These are phyloP conservation scores for Cladosporium sp. DNA, from an alignment of 2,329 filamentous ascomycete species.

Conservation along the genomic window DNA sequence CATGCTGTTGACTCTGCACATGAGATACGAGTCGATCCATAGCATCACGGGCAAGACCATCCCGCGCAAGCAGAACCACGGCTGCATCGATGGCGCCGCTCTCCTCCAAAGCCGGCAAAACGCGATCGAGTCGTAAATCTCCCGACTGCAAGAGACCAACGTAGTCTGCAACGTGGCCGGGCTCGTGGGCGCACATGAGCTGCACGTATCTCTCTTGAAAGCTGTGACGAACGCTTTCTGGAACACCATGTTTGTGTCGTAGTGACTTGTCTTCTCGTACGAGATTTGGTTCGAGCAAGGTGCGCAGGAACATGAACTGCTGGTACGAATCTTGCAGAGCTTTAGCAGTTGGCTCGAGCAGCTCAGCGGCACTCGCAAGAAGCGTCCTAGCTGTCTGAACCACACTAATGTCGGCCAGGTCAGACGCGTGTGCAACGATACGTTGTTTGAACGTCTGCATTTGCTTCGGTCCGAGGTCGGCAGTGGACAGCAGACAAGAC, in stretches of 20 bases:
- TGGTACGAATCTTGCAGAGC: conserved; percentile 58
- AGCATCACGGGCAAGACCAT: conserved; percentile 76
- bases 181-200: conserved; percentile 84
- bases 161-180: conserved; percentile 79
- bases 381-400: conserved; percentile 62
- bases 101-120: conserved; percentile 84
- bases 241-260: conserved; percentile 5
- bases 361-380: conserved; percentile 55
- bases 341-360: conserved; percentile 64
- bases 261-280: conserved; percentile 30
- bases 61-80: conserved; percentile 82
- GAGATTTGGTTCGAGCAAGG: conserved; percentile 63
- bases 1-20: conserved; percentile 72
- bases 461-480: conserved; percentile 65
- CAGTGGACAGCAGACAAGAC: conserved; percentile 65
- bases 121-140: conserved; percentile 71
- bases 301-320: conserved; percentile 72
- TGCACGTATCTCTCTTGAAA: conserved; percentile 82
- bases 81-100: conserved; percentile 89
- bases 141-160: conserved; percentile 70
- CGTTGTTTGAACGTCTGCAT: conserved; percentile 65
- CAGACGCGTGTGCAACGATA: conserved; percentile 60
- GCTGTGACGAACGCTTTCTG: conserved; percentile 33
- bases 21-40: conserved; percentile 84
- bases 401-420: conserved; percentile 66